Evolutionary conservation across 768 basidiomycete species (phyloP).

Genomic region (Auriscalpium orientale): DNA sequence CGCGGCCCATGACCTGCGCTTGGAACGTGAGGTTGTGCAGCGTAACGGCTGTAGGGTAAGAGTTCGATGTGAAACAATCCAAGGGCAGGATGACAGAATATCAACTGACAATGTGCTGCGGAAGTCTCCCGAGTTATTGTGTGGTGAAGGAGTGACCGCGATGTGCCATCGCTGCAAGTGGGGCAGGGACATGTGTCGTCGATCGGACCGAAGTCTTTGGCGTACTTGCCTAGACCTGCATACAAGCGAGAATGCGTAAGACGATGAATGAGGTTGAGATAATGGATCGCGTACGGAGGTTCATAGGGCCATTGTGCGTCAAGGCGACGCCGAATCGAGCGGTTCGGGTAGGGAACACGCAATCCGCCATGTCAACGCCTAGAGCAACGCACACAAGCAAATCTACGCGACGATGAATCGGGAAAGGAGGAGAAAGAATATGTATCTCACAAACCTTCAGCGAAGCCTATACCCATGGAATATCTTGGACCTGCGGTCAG

Average conservation of each 20-base stretch:
- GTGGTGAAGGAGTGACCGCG: slow-evolving; percentile 72
- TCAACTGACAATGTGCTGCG: slow-evolving; percentile 66
- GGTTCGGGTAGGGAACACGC: slow-evolving; percentile 89
- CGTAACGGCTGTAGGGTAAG: slow-evolving; percentile 50
- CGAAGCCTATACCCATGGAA: slow-evolving; percentile 90
- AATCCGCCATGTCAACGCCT: slow-evolving; percentile 95
- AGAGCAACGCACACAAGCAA: slow-evolving; percentile 84
- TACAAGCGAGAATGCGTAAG: neutral
- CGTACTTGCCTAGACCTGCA: slow-evolving; percentile 62
- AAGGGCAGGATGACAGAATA: slow-evolving; percentile 4
- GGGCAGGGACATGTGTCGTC: slow-evolving; percentile 79
- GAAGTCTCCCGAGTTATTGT: slow-evolving; percentile 73
- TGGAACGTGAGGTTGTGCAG: slow-evolving; percentile 82
- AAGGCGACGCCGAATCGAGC: slow-evolving; percentile 88
- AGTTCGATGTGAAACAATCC: neutral
- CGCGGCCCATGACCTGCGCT: slow-evolving; percentile 81
- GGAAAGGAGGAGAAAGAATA: neutral
- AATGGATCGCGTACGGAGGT: slow-evolving; percentile 50
- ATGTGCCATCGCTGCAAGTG: slow-evolving; percentile 62
- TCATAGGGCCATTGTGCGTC: slow-evolving; percentile 74
- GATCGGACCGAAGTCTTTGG: slow-evolving; percentile 61
- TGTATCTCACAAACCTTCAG: slow-evolving; percentile 59
- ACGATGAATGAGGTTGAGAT: neutral
- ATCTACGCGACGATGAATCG: slow-evolving; percentile 36
- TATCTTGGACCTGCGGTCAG: slow-evolving; percentile 65